Conservation (phyloP, 176 grass and related monocot genomes). For the maize (Zea mays) region DNA sequence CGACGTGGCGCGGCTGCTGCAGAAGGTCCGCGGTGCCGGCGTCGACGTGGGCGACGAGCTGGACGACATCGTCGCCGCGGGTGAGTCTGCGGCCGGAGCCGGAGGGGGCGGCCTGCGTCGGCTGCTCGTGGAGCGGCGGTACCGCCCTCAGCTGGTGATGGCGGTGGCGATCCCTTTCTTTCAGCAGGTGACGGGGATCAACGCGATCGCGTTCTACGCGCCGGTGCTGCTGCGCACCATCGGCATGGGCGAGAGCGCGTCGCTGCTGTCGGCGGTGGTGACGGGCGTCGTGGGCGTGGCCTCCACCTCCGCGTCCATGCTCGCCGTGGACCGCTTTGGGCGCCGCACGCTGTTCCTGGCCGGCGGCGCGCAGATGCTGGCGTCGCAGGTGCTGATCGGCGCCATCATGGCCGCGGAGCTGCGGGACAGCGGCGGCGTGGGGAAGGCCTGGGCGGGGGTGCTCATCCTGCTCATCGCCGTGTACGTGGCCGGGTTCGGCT, state of each 20-base stretch:
- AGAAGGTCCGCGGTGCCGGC: conserved; percentile 48
- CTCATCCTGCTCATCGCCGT: conserved; percentile 59
- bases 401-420: conserved; percentile 50
- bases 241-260: conserved; percentile 64
- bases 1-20: conserved; percentile 32
- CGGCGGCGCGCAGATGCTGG: conserved; percentile 55
- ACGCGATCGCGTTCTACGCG: conserved; percentile 69
- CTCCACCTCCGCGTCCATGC: conserved; percentile 29
- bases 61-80: conserved; percentile 34
- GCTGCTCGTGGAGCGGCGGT: conserved; percentile 32
- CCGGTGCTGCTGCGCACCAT: conserved; percentile 63
- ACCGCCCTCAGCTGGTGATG: conserved; percentile 54
- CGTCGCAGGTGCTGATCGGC: conserved; percentile 55
- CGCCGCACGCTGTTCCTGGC: conserved; percentile 52
- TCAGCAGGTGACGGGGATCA: conserved; percentile 67
- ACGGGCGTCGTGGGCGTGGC: conserved; percentile 34
- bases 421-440: conserved; percentile 31
- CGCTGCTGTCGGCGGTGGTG: conserved; percentile 51
- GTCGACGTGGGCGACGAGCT: conserved; percentile 49
- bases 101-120: neutral
- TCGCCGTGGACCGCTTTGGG: conserved; percentile 55
- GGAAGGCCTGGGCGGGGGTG: conserved; percentile 11
- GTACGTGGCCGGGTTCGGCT: conserved; percentile 67
- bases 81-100: neutral
- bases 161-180: conserved; percentile 56